Conservation (phyloP, 2,329 filamentous ascomycete species). For the Nothophaeocryptopus gaeumannii region DNA sequence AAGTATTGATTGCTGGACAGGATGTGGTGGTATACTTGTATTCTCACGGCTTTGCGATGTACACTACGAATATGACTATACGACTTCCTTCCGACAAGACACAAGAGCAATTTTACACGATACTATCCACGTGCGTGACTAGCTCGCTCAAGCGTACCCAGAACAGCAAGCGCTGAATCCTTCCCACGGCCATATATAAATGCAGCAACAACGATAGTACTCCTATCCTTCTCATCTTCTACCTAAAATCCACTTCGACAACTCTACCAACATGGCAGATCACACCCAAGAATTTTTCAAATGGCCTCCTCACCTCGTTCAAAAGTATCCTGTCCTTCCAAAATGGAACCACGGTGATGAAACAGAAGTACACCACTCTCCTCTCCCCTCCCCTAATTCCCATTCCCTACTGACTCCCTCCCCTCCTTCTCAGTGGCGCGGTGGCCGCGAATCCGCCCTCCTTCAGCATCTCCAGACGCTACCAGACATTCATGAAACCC, state of each 20-base stretch:
- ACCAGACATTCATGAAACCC: slow-evolving; percentile 25
- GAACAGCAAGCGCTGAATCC: background rate
- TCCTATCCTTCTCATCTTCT: background rate
- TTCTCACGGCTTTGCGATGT: too few relatives aligned
- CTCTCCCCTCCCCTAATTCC: background rate
- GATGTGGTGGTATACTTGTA: too few relatives aligned
- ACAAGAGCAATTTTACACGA: too few relatives aligned
- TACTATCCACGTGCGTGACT: too few relatives aligned
- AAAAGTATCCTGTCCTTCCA: slow-evolving; percentile 2
- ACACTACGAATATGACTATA: too few relatives aligned
- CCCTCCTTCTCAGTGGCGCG: slow-evolving; percentile 5
- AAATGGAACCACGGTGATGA: slow-evolving; percentile 5
- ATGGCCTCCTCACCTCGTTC: background rate
- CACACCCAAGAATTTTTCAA: background rate
- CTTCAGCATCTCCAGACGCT: slow-evolving; percentile 6
- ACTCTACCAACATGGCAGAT: background rate
- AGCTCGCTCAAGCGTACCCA: background rate
- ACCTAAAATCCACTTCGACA: too few relatives aligned
- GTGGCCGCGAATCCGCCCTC: slow-evolving; percentile 17
- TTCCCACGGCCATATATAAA: background rate
- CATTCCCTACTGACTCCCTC: background rate
- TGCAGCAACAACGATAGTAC: background rate
- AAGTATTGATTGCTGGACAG: too few relatives aligned
- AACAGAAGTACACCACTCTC: background rate
- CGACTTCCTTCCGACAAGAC: too few relatives aligned